Base-by-base conservation (phyloP, 768 basidiomycete genomes). In the Erythrobasidium yunnanense region DNA sequence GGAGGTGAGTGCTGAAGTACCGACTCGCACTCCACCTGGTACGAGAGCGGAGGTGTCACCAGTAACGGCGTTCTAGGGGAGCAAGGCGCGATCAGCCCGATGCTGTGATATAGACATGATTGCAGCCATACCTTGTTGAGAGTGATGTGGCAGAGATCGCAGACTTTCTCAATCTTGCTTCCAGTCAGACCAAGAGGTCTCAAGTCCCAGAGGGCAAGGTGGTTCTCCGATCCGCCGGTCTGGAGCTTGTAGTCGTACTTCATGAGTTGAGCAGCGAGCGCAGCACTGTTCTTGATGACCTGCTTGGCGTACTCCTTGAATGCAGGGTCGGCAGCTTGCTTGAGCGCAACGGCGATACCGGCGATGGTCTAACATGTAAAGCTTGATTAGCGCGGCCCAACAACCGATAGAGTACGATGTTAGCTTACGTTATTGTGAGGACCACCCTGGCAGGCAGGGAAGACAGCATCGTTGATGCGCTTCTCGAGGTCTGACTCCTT, bases 371-470 rank as follows among this genome's bases (percentile, higher is more conserved):
- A 65, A 54, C 2, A 22, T 55, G 29, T 25, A 42, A 55, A n/a
- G 65, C 38, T 30, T 23, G 45, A 66, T 32, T 35, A 57, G 25
- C 2, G 29, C 17, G 45, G 25, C 15, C 22, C 22, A 25, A 42
- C 17, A 52, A 6, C 20, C 47, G 53, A 25, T 33, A 51, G 32
- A n/a, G 52, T 29, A 60, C 53, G 70, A 34, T n/a, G 32, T 1
- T 30, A 33, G 77, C 84, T 63, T 65, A 88, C 87, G 80, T 99
- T 91, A 81, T 97, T 97, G 81, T 97, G 95, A 47, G 93, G 95
- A 53, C 93, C 95, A 78, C 95, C 95, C 79, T 97, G 95, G 83
- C 95, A 97, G 34, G 95, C 93, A 65, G 95, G 95, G 85, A 99
- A 99, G 70, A 99, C 93, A 54, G 95, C 92, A 45, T 93, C 88